A percentile compares a stretch with the other conserved stretches of the same genome.
Evolutionary conservation across 2,329 filamentous ascomycete genomes (phyloP).

Genomic region (Aspergillus sergii): DNA sequence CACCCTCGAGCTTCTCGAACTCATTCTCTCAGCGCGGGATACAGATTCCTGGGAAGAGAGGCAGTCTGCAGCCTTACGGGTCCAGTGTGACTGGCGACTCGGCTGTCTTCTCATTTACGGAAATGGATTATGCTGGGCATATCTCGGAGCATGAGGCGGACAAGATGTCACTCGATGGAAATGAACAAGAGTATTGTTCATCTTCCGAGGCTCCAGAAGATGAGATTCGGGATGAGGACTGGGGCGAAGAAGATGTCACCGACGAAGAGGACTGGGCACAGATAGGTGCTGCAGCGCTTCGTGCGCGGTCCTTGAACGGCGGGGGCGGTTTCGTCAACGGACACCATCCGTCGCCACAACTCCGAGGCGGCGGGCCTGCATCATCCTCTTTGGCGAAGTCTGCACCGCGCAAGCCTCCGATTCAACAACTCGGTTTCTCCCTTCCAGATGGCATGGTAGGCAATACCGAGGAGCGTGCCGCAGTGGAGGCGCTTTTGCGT

Average conservation of each 20-base stretch:
- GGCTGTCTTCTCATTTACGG: slow-evolving; percentile 71
- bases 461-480: slow-evolving; percentile 48
- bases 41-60: slow-evolving; percentile 47
- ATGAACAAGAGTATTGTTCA: slow-evolving; percentile 65
- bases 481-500: slow-evolving; percentile 52
- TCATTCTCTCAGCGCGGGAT: slow-evolving; percentile 50
- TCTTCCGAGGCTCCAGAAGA: slow-evolving; percentile 73
- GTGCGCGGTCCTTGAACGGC: slow-evolving; percentile 62
- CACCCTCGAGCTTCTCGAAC: slow-evolving; percentile 54
- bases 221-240: slow-evolving; percentile 70
- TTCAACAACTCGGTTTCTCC: slow-evolving; percentile 36
- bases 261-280: slow-evolving; percentile 96
- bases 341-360: slow-evolving; percentile 29
- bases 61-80: slow-evolving; percentile 49
- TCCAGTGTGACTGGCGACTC: slow-evolving; percentile 72
- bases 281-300: slow-evolving; percentile 81
- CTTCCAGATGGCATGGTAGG: slow-evolving; percentile 37
- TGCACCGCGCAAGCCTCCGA: slow-evolving; percentile 38
- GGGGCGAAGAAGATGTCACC: slow-evolving; percentile 83
- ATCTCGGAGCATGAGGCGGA: slow-evolving; percentile 86
- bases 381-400: slow-evolving; percentile 44
- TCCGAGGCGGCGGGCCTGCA: slow-evolving; percentile 39
- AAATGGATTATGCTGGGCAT: slow-evolving; percentile 63
- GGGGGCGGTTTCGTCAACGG: slow-evolving; percentile 44
- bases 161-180: slow-evolving; percentile 87